Evolutionary conservation across 163 green algal species (phyloP), one percentile per base, ranked within the genome.

Genomic region (Prototheca wickerhamii): DNA sequence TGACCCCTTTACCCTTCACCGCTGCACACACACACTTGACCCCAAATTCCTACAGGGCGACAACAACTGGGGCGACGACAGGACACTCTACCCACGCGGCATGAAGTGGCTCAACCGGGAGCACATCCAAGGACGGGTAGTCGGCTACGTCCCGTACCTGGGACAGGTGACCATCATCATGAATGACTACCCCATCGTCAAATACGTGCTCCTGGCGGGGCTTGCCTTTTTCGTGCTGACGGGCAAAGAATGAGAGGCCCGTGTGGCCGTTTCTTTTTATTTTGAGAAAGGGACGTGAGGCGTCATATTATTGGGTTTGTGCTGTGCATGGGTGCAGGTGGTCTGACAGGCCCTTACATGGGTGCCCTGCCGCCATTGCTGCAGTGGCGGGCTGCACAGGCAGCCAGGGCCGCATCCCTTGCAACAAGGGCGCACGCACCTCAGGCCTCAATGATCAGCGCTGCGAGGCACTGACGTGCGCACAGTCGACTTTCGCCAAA

Each of bases 161-260:
- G 93, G 93, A 15, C 91, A 89, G 70, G 75, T 96, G 18, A 99
- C 93, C 29, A 99, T 99, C 64, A 71, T 98, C 12, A 98, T 99
- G 92, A 99, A 98, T 69, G 94, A 98, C 71, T 95, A 96, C 75
- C 89, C 89, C 0, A 70, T 71, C 23, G 72, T 98, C 30, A 99
- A 99, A 73, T 95, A 89, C 57, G 64, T 63, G 1, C 75, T 96
- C 2, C 95, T 97, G n/a, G 84, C 76, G 15, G 57, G 75, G 0
- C 64, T 87, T 31, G 78, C 57, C 2, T 21, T 87, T 3, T 81
- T 86, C 75, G 89, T 96, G 7, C 63, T 96, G 29, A 95, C 83
- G 25, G 94, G 85, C 71, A 95, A 95, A 63, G 87, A 95, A 25
- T 83, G 57, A 79, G 4, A 6, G 8, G 43, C 12, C 49, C 20